Conservation (phyloP, 352 stramenopile genomes). For the Pythium phragmiticola region DNA sequence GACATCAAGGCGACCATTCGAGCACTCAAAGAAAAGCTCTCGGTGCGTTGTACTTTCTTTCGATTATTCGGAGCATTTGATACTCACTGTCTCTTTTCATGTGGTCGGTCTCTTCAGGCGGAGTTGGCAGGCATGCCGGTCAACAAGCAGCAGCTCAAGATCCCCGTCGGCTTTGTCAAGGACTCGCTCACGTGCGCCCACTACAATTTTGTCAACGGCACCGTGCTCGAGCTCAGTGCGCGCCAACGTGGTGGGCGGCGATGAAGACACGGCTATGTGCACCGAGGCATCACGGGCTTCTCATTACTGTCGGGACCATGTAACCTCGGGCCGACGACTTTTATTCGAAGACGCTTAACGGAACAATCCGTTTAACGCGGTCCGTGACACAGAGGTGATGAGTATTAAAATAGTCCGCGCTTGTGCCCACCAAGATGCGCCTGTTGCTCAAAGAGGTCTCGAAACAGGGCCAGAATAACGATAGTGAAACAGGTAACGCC, state of each 20-base stretch:
- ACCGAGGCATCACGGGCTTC: too few relatives aligned
- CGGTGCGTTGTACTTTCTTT: conserved; percentile 32
- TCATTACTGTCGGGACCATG: too few relatives aligned
- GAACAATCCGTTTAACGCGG: too few relatives aligned
- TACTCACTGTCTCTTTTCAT: not conserved
- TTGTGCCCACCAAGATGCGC: too few relatives aligned
- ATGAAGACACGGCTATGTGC: conserved; percentile 19
- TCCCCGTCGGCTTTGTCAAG: conserved; percentile 91
- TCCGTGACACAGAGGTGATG: too few relatives aligned
- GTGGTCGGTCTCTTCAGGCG: conserved; percentile 27
- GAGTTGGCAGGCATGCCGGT: conserved; percentile 90
- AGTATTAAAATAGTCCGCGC: too few relatives aligned
- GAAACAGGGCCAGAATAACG: too few relatives aligned
- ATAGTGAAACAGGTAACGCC: too few relatives aligned
- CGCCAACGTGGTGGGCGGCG: conserved; percentile 74
- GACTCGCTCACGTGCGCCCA: conserved; percentile 77
- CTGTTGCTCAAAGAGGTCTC: too few relatives aligned
- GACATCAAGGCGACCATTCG: conserved; percentile 91
- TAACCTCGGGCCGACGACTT: too few relatives aligned
- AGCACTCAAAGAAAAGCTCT: conserved; percentile 90
- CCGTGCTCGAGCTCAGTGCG: conserved; percentile 71
- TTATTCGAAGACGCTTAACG: too few relatives aligned
- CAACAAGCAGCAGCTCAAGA: conserved; percentile 97
- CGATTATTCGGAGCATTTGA: not conserved
- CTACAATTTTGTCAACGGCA: conserved; percentile 86